A percentile compares a stretch with the other conserved stretches of the same genome.
phyloP scores from a whole-genome alignment of 129 eudicot species.

The Tagetes patula region DNA sequence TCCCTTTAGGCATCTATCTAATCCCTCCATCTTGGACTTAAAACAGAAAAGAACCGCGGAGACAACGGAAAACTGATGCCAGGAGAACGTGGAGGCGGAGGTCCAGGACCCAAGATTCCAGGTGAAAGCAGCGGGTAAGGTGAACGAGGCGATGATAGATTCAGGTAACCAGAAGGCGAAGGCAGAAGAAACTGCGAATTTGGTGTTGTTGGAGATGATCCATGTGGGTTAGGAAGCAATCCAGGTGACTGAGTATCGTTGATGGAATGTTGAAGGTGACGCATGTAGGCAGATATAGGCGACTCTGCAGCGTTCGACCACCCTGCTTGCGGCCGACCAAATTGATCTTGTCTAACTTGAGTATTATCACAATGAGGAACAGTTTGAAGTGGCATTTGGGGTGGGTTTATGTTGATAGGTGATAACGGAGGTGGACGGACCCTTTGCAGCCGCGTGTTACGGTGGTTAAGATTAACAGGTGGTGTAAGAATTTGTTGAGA shows the following conservation, averaged over 20 bases:
- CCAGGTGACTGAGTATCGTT: conserved; percentile 50
- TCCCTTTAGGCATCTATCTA: conserved; percentile 27
- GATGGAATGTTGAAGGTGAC: conserved; percentile 76
- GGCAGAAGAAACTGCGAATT: conserved; percentile 71
- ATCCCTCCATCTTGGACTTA: conserved; percentile 95
- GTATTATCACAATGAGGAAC: neutral
- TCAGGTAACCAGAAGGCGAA: conserved; percentile 74
- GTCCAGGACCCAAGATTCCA: conserved; percentile 35
- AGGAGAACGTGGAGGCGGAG: conserved; percentile 87
- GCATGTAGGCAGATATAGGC: conserved; percentile 81
- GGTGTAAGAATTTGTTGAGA: conserved; percentile 70
- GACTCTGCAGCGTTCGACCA: conserved; percentile 65
- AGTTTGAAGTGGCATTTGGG: conserved; percentile 25
- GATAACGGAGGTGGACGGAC: conserved; percentile 86
- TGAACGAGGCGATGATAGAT: conserved; percentile 72
- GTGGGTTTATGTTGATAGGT: conserved; percentile 47
- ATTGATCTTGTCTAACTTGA: neutral
- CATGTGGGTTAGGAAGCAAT: conserved; percentile 55
- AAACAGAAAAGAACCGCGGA: conserved; percentile 67
- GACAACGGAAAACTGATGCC: conserved; percentile 73
- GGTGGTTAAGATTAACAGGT: conserved; percentile 48
- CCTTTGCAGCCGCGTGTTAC: conserved; percentile 63
- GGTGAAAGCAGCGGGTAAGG: conserved; percentile 85
- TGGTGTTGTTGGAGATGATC: conserved; percentile 66
- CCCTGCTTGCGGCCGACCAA: conserved; percentile 18